Base-by-base conservation (phyloP, 768 basidiomycete genomes). In the Leccinum sublutescens region DNA sequence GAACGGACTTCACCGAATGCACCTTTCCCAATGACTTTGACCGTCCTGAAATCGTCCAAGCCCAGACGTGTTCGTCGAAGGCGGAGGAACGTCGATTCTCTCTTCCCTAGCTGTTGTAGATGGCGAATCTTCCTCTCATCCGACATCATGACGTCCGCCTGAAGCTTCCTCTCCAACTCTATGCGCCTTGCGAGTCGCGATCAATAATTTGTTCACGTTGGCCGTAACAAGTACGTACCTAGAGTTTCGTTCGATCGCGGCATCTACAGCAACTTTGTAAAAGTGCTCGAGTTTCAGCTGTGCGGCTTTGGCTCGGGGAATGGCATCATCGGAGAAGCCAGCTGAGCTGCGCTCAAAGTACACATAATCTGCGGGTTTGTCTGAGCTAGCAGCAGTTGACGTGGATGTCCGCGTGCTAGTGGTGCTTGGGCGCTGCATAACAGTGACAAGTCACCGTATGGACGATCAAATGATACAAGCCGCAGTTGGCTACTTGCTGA, bases 21-120 rank as follows among this genome's bases (percentile, higher is more conserved):
- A 62, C 97, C 97, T 76, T 97, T 98, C 21, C 97, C 97, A 65
- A 99, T 99, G 50, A 99, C 95, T 73, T 98, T 98, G 68, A 99
- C 93, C 4, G 96, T 98, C 64, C 88, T 80, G 77, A 99, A 99
- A 74, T 98, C 90, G 61, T 89, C 86, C 58, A 98, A 77, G 3
- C 95, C 93, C 11, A 99, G 81, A 67, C 91, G 91, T 29, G 97
- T 98, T 52, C 96, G 80, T 56, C 88, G 82, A 54, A 98, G 80
- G 10, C 97, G 86, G 58, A 99, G 82, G 74, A 88, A 98, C 7
- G 88, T 89, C 3, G 87, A 88, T 75, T 96, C 94, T 66, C 92
- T 91, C 76, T 88, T 89, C 21, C 93, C 95, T 34, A 92, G 82
- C 66, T 91, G 87, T 55, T 83, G 80, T 59, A 96, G 77, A 68